These are phyloP conservation scores for Leccinellum rugosiceps DNA, from an alignment of 768 basidiomycete species.

Conservation along the genomic window DNA sequence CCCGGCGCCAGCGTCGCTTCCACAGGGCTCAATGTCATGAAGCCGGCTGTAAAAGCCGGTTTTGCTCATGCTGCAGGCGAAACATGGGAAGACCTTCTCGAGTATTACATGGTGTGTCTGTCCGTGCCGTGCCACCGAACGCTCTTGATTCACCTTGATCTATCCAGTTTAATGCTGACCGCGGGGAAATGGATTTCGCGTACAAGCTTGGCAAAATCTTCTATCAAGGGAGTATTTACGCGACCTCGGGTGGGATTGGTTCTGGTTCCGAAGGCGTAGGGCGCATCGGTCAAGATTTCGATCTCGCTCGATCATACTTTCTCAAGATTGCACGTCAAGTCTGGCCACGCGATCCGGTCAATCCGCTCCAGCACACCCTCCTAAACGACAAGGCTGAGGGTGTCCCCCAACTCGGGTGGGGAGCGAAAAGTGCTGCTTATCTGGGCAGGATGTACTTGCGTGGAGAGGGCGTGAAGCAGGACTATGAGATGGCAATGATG, in stretches of 20 bases:
- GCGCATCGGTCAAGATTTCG: slow-evolving; percentile 77
- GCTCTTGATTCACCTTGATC: background rate
- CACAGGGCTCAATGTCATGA: slow-evolving; percentile 67
- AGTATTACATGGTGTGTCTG: slow-evolving; percentile 76
- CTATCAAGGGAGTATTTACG: slow-evolving; percentile 93
- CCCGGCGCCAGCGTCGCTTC: slow-evolving; percentile 93
- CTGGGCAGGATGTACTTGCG: slow-evolving; percentile 92
- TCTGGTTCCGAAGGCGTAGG: slow-evolving; percentile 94
- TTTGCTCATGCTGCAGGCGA: slow-evolving; percentile 83
- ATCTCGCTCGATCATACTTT: slow-evolving; percentile 80
- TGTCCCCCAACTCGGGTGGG: slow-evolving; percentile 52
- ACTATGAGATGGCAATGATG: slow-evolving; percentile 74
- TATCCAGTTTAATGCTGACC: slow-evolving; percentile 87
- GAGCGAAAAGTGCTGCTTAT: slow-evolving; percentile 81
- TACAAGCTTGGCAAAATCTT: slow-evolving; percentile 93
- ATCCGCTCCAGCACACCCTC: slow-evolving; percentile 45
- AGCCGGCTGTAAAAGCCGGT: slow-evolving; percentile 81
- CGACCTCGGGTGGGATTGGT: slow-evolving; percentile 69
- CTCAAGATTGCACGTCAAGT: slow-evolving; percentile 74
- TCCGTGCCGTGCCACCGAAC: background rate
- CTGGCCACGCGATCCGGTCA: slow-evolving; percentile 81
- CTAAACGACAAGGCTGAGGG: slow-evolving; percentile 48
- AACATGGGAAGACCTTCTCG: slow-evolving; percentile 89
- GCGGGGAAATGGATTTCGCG: slow-evolving; percentile 85
- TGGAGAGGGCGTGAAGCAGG: slow-evolving; percentile 85